Base-by-base conservation (phyloP, 768 basidiomycete species). In the Inosperma sp. region DNA sequence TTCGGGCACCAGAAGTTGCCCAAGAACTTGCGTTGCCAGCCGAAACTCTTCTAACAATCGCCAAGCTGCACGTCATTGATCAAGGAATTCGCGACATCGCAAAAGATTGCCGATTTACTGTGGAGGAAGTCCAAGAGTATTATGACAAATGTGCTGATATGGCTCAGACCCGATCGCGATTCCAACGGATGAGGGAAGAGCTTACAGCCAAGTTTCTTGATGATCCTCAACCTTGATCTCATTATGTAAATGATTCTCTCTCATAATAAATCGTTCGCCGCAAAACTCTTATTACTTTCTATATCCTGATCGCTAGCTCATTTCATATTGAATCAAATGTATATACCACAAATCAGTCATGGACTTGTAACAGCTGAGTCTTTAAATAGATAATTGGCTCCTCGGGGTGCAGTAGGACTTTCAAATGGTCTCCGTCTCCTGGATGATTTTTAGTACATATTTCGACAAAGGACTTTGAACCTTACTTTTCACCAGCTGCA, bases 401-500 rank as follows among this genome's bases (percentile, higher is more conserved):
- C 82, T 56, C 89, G 76, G n/a, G 90, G 90, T 7, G 90, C 90
- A 17, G 87, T 81, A 21, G 90, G 90, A 55, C 86, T 88, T 46
- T 85, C 82, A 58, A 83, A 86, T 2, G 82, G 81, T 61, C 88
- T 89, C 34, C 83, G 79, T 56, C 83, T 83, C 65, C 90, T 93
- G 55, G 35, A 56, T 25, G 40, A 27, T 29, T 21, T 42, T 48
- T 44, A 43, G 40, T 43, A 55, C 45, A 60, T 19, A 27, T 23
- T 55, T 31, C 33, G n/a, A 25, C 31, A 23, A 22, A 51, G 2
- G 49, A 22, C 23, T 26, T 16, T n/a, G 9, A 37, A 27, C 73
- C 82, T 48, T 59, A 93, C 91, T 86, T 92, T 73, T 99, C 96
- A 30, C 96, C 96, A 14, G 94, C 95, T 19, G 96, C 96, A 21